Conservation (phyloP, 2,329 filamentous ascomycete genomes). For the Chrysoporthe deuterocubensis region DNA sequence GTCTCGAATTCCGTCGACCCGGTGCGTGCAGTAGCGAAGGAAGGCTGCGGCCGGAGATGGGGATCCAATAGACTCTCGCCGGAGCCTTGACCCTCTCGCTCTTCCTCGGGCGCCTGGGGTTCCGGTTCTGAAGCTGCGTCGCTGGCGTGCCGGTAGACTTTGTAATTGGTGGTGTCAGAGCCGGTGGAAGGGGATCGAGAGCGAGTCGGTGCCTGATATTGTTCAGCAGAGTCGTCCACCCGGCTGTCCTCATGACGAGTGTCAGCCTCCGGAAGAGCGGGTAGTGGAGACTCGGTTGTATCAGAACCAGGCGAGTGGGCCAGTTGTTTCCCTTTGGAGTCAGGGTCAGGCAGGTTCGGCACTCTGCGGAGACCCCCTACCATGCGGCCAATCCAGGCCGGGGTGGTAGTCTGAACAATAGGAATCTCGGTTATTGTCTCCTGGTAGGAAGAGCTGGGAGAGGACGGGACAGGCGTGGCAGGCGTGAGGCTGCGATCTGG, state of each 20-base stretch:
- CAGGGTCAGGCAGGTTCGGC: conserved; percentile 47
- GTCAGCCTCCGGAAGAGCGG: conserved; percentile 40
- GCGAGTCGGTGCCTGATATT: conserved; percentile 44
- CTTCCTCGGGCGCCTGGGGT: conserved; percentile 11
- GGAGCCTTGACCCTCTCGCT: neutral
- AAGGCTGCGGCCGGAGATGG: conserved; percentile 39
- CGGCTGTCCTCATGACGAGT: conserved; percentile 31
- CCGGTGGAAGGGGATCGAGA: conserved; percentile 46
- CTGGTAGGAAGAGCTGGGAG: conserved; percentile 41
- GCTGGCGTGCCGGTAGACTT: conserved; percentile 47
- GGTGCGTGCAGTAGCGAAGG: conserved; percentile 44
- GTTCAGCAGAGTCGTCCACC: conserved; percentile 20
- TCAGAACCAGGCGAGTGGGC: conserved; percentile 33
- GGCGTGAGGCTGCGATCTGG: conserved; percentile 49
- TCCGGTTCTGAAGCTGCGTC: conserved; percentile 10
- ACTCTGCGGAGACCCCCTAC: conserved; percentile 61
- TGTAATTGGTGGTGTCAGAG: conserved; percentile 53
- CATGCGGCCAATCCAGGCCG: conserved; percentile 59
- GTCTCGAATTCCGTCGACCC: conserved; percentile 53
- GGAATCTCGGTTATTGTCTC: conserved; percentile 38
- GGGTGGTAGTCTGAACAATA: conserved; percentile 34
- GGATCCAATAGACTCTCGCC: conserved; percentile 19
- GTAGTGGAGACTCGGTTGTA: conserved; percentile 36
- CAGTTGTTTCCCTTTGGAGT: conserved; percentile 48
- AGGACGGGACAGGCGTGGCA: conserved; percentile 36